Conservation (phyloP, 2,329 filamentous ascomycete species). For the Tolypocladium endophyticum region DNA sequence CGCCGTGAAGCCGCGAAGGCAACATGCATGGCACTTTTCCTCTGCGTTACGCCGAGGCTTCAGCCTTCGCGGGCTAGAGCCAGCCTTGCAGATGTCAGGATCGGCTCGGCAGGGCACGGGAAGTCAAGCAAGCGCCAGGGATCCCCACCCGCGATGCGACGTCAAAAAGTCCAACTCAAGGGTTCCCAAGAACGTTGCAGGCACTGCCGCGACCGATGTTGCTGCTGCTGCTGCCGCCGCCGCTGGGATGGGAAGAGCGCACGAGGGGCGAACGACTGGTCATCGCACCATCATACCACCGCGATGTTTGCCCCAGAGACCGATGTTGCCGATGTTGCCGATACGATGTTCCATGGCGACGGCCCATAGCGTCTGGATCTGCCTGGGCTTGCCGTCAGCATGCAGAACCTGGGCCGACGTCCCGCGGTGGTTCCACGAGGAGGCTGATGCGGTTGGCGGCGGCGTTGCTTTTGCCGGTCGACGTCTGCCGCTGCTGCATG, state of each 20-base stretch:
- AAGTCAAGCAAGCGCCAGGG: not conserved
- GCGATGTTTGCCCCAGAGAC: not conserved
- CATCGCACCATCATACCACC: not conserved
- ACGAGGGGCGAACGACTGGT: not conserved
- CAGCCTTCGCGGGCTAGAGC: not conserved
- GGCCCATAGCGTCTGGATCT: not conserved
- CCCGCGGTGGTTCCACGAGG: not conserved
- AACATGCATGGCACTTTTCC: not conserved
- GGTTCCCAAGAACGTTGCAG: not conserved
- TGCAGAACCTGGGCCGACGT: not conserved
- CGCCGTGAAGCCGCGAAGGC: not conserved
- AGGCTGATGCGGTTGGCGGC: not conserved
- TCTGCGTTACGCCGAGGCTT: not conserved
- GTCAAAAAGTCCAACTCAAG: not conserved
- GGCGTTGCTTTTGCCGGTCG: not conserved
- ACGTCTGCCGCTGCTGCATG: not conserved
- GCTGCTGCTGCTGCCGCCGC: not conserved
- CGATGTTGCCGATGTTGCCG: not conserved
- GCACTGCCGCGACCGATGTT: not conserved
- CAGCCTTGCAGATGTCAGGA: not conserved
- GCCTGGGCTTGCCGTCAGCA: not conserved
- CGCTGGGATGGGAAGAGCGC: not conserved
- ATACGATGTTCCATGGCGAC: not conserved
- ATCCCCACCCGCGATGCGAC: not conserved
- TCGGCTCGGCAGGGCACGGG: not conserved